phyloP scores from a whole-genome alignment of 2,329 filamentous ascomycete genomes.

The Coleophoma eucalyptorum region DNA sequence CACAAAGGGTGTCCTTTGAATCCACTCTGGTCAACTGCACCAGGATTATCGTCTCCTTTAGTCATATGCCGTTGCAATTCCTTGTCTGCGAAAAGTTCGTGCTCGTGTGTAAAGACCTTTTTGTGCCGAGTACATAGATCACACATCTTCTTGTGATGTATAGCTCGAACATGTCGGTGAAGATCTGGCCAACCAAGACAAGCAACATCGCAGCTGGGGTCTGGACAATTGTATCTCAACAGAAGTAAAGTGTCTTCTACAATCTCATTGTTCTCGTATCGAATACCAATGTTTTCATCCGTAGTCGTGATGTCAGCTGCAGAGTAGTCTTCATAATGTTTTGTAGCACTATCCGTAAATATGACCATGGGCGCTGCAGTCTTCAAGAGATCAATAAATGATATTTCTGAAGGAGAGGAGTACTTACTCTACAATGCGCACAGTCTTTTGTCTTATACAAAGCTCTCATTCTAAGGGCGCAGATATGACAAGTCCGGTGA shows the following conservation, averaged over 20 bases:
- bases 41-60: slow-evolving; percentile 85
- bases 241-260: slow-evolving; percentile 86
- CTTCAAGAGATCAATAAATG: slow-evolving; percentile 40
- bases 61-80: slow-evolving; percentile 86
- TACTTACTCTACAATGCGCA: slow-evolving; percentile 83
- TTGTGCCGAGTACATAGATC: slow-evolving; percentile 92
- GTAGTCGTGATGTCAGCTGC: slow-evolving; percentile 68
- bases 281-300: slow-evolving; percentile 86
- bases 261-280: slow-evolving; percentile 84
- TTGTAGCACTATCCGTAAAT: slow-evolving; percentile 81
- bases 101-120: slow-evolving; percentile 97
- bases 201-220: slow-evolving; percentile 77
- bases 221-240: slow-evolving; percentile 92
- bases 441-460: slow-evolving; percentile 96
- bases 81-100: slow-evolving; percentile 80
- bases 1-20: slow-evolving; percentile 96
- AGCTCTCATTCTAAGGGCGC: slow-evolving; percentile 83
- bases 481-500: slow-evolving; percentile 95
- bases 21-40: slow-evolving; percentile 85
- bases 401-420: slow-evolving; percentile 6
- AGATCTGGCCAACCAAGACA: slow-evolving; percentile 78
- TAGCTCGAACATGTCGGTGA: slow-evolving; percentile 75
- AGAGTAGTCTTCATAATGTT: slow-evolving; percentile 81
- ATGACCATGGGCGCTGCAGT: slow-evolving; percentile 78
- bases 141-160: slow-evolving; percentile 85